Conservation (phyloP, 805 yeast species). For the Lipomyces yamadae region DNA sequence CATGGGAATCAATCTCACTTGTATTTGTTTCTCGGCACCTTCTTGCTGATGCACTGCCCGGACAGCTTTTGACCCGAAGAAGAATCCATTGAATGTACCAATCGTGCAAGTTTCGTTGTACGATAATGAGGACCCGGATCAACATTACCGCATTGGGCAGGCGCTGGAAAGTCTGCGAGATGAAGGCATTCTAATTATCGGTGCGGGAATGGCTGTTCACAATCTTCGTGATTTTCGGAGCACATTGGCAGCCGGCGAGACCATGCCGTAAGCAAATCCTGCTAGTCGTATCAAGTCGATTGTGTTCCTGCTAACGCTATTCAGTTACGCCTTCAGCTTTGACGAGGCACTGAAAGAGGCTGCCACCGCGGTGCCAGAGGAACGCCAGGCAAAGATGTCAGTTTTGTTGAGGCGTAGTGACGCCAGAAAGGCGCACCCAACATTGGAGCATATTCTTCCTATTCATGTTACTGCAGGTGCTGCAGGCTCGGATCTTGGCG, state of each 20-base stretch:
- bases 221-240: conserved; percentile 61
- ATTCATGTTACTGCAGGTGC: conserved; percentile 64
- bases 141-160: conserved; percentile 57
- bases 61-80: conserved; percentile 39
- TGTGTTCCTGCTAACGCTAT: conserved; percentile 19
- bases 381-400: conserved; percentile 48
- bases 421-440: conserved; percentile 63
- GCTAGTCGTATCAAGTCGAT: background rate
- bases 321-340: conserved; percentile 53
- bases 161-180: conserved; percentile 55
- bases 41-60: background rate
- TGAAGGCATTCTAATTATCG: conserved; percentile 57
- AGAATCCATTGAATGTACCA: conserved; percentile 47
- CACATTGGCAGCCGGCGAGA: conserved; percentile 20
- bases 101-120: conserved; percentile 50
- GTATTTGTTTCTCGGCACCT: background rate
- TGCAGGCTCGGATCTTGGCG: conserved; percentile 48
- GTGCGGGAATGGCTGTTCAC: conserved; percentile 81
- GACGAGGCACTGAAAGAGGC: conserved; percentile 49
- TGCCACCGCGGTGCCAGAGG: conserved; percentile 41
- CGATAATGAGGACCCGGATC: conserved; percentile 48
- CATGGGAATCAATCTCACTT: conserved; percentile 15
- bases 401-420: conserved; percentile 46
- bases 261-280: background rate
- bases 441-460: conserved; percentile 74